A percentile compares a stretch with the other conserved stretches of the same genome.
phyloP scores from a whole-genome alignment of 345 rosid genomes.

The Rhizophora apiculata region DNA sequence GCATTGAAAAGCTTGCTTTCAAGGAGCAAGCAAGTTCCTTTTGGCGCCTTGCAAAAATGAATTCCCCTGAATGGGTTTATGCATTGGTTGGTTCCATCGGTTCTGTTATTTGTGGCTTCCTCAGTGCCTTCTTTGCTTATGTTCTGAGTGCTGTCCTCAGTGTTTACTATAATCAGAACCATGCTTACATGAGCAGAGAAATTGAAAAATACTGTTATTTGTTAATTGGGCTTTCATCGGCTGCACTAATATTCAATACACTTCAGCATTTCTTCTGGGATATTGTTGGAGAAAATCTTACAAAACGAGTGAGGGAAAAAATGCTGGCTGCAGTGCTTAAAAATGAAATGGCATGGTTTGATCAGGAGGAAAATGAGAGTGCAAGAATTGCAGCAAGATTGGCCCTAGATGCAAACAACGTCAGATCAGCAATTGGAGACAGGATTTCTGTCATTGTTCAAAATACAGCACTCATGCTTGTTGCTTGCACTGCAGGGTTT shows the following conservation, averaged over 20 bases:
- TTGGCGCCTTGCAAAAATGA: constrained; percentile 97
- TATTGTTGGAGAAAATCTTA: constrained; percentile 94
- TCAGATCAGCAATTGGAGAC: constrained; percentile 97
- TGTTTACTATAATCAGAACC: constrained; percentile 80
- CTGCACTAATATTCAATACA: constrained; percentile 88
- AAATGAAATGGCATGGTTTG: constrained; percentile 98
- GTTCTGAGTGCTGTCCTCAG: constrained; percentile 93
- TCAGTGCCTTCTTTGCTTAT: constrained; percentile 92
- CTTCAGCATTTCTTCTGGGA: constrained; percentile 98
- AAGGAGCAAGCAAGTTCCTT: constrained; percentile 97
- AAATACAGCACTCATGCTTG: constrained; percentile 90
- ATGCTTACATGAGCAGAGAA: constrained; percentile 79
- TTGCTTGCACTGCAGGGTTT: constrained; percentile 96
- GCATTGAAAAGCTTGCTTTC: constrained; percentile 81
- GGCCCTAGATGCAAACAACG: constrained; percentile 95
- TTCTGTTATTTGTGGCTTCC: constrained; percentile 82
- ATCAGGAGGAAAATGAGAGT: constrained; percentile 96
- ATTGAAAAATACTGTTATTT: constrained; percentile 87
- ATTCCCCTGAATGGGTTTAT: constrained; percentile 93
- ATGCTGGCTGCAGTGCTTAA: constrained; percentile 83
- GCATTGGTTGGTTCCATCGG: constrained; percentile 89
- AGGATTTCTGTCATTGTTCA: constrained; percentile 92
- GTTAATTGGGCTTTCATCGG: constrained; percentile 88
- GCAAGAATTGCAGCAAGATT: constrained; percentile 85
- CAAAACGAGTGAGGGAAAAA: constrained; percentile 92